Conservation (phyloP, 805 yeast genomes). For the Diddensiella transvaalensis region DNA sequence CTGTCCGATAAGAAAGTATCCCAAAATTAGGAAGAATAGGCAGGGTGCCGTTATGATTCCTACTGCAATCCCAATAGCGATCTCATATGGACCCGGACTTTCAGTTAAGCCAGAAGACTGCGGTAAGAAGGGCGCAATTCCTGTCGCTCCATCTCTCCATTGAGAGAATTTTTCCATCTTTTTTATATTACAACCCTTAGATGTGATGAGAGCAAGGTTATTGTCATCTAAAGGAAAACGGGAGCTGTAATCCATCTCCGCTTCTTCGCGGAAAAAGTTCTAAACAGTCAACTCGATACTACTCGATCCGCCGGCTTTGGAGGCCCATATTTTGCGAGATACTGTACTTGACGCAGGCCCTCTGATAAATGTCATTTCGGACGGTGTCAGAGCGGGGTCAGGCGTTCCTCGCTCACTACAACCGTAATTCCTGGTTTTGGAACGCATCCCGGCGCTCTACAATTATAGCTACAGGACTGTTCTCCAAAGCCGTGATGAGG, state of each 20-base stretch:
- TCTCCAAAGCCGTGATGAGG: conserved; percentile 59
- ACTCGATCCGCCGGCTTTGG: no score
- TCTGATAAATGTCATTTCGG: conserved; percentile 21
- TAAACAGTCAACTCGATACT: no score
- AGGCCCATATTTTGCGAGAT: no score
- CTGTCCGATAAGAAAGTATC: conserved; percentile 12
- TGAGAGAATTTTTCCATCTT: conserved; percentile 77
- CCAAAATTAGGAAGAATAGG: conserved; percentile 3
- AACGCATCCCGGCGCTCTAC: conserved; percentile 63
- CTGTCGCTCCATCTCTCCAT: conserved; percentile 88
- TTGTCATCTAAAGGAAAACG: no score
- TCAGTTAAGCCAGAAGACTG: conserved; percentile 1
- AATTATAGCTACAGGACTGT: conserved; percentile 59
- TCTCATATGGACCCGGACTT: neutral
- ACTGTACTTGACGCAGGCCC: no score
- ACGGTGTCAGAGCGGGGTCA: conserved; percentile 47
- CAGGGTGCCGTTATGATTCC: conserved; percentile 17
- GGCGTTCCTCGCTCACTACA: conserved; percentile 60
- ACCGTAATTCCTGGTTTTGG: conserved; percentile 61
- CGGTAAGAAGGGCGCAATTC: conserved; percentile 88
- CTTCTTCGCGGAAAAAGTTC: no score
- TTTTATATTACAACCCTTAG: neutral
- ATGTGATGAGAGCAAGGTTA: neutral
- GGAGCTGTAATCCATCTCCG: no score
- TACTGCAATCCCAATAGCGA: neutral